These are phyloP conservation scores for Heritiera littoralis DNA, from an alignment of 345 rosid genomes.

Conservation along the genomic window DNA sequence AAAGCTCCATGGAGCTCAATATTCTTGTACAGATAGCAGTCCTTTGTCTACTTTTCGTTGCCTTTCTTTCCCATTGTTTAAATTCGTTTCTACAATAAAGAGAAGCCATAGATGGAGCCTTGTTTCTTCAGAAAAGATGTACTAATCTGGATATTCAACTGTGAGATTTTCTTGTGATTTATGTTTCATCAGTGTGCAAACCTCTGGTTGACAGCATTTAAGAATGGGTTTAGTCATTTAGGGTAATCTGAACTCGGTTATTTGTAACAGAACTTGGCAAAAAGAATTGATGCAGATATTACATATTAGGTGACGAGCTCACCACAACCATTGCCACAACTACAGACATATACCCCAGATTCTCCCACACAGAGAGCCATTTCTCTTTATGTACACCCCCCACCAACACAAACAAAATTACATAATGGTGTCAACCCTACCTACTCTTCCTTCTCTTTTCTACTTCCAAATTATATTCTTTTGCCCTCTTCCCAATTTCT, in stretches of 20 bases:
- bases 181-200: too few relatives aligned
- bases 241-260: neutral
- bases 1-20: too few relatives aligned
- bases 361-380: constrained; percentile 29
- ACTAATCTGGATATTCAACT: too few relatives aligned
- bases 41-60: too few relatives aligned
- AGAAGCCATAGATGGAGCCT: too few relatives aligned
- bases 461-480: constrained; percentile 31
- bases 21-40: too few relatives aligned
- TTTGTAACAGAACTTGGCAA: neutral
- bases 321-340: constrained; percentile 43
- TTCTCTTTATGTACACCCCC: constrained; percentile 52
- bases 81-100: too few relatives aligned
- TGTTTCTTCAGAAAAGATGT: too few relatives aligned
- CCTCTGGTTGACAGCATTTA: too few relatives aligned
- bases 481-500: constrained; percentile 32
- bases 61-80: too few relatives aligned
- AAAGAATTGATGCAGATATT: constrained; percentile 41
- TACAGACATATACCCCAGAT: constrained; percentile 41
- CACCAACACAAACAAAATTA: constrained; percentile 33
- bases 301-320: constrained; percentile 32
- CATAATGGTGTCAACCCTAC: constrained; percentile 32
- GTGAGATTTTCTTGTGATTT: too few relatives aligned
- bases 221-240: neutral
- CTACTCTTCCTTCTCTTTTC: constrained; percentile 32